Base-by-base conservation (phyloP, 1,284 basidiomycete genomes). In the Ustilago shanxiensis region DNA sequence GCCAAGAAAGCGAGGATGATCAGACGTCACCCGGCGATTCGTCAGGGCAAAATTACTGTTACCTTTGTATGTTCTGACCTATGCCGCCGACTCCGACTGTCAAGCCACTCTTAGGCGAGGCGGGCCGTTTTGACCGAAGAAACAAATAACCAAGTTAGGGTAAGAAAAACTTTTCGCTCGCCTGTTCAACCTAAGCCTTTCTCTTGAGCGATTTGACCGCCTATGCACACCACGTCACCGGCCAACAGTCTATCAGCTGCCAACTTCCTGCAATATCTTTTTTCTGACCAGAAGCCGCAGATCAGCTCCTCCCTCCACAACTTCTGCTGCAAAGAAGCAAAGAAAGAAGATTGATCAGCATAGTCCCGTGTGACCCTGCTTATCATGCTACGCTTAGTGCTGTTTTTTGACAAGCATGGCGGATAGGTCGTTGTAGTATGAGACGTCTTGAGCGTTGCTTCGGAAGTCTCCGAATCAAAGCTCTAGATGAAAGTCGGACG, bases 11-110 rank as follows among this genome's bases (percentile, higher is more conserved):
- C 33, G 31, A 45, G 49, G 56, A 64, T 39, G 50, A 64, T 49
- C 57, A 58, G 41, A 47, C 31, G 44, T 57, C 61, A 53, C 61
- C 61, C 63, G 63, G 56, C 63, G 63, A 59, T 60, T 66, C 56
- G 63, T 47, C 18, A 54, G 44, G 45, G n/a, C n/a, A 33, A 20
- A 35, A 45, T 51, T 31, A 53, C 24, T 14, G 24, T 24, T 18
- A 8, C 14, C n/a, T 16, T 41, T 51, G 58, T 41, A 1, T 44
- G 28, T 59, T 59, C 45, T 58, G 57, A 60, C 50, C 54, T 50
- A 54, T 66, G 49, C 56, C 51, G 57, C 64, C 44, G 57, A 55
- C 57, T 66, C 44, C 45, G 28, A 35, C 49, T 35, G 28, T 22
- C 5, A 31, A 31, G 5, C 28, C 7, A 20, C n/a, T 60, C 14